A percentile compares a stretch with the other conserved stretches of the same genome.
Evolutionary conservation across 2,329 filamentous ascomycete genomes (phyloP).

Genomic region (Fusarium circinatum): DNA sequence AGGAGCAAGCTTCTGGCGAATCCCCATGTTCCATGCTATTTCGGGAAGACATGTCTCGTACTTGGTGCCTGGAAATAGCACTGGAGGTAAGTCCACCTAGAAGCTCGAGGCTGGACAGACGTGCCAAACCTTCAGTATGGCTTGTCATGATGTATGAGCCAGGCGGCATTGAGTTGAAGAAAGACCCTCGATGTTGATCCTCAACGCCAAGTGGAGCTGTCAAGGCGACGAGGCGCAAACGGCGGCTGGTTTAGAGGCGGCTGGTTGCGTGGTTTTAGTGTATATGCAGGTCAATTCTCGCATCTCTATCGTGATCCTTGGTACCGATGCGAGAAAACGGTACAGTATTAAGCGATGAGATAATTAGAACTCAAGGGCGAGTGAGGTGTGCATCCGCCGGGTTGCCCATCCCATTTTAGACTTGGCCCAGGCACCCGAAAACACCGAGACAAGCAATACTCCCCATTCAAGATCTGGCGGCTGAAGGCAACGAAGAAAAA

Average conservation of each 20-base stretch:
- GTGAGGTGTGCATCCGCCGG: not conserved
- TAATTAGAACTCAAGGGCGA: constrained; percentile 5
- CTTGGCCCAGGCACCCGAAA: not conserved
- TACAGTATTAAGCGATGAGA: constrained; percentile 12
- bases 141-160: constrained; percentile 4
- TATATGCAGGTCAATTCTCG: constrained; percentile 22
- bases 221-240: constrained; percentile 41
- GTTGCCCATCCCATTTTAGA: not conserved
- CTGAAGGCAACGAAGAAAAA: constrained; percentile 18
- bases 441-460: not conserved
- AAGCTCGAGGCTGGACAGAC: constrained; percentile 4
- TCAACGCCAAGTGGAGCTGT: constrained; percentile 42
- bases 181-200: constrained; percentile 36
- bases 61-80: constrained; percentile 21
- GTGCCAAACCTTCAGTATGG: constrained; percentile 9
- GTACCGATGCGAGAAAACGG: constrained; percentile 20
- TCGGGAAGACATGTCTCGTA: constrained; percentile 1
- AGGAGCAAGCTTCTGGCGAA: not conserved
- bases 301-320: constrained; percentile 18
- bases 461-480: not conserved
- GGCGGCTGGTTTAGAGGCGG: constrained; percentile 39
- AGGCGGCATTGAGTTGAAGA: constrained; percentile 26
- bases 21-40: constrained; percentile 12
- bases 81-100: constrained; percentile 1
- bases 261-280: constrained; percentile 33